phyloP scores from a whole-genome alignment of 2,329 filamentous ascomycete genomes.

The Talaromyces atroroseus region DNA sequence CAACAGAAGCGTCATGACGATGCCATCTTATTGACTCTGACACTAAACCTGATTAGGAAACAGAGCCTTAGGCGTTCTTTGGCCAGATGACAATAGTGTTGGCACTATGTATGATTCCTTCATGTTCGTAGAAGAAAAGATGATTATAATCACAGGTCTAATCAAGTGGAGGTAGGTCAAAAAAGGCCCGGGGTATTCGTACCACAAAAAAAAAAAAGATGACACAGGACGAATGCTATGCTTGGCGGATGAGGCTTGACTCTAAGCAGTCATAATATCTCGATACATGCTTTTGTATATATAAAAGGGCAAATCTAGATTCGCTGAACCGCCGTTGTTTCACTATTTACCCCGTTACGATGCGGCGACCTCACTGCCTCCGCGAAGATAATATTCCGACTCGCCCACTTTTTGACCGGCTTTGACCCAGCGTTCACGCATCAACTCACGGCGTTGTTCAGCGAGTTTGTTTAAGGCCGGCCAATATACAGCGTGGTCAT shows the following conservation, averaged over 20 bases:
- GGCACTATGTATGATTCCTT: no score
- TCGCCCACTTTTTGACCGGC: conserved; percentile 80
- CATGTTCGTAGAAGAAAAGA: not conserved
- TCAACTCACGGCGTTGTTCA: conserved; percentile 57
- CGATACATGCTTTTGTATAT: not conserved
- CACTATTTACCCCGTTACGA: not conserved
- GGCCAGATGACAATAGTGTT: no score
- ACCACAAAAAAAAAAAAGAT: not conserved
- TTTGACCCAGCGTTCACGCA: conserved; percentile 66
- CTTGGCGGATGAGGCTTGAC: not conserved
- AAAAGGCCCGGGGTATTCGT: not conserved
- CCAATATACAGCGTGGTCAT: conserved; percentile 87
- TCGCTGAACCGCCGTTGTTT: not conserved
- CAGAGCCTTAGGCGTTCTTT: not conserved
- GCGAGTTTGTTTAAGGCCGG: conserved; percentile 71
- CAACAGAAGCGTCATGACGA: no score
- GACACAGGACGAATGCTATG: not conserved
- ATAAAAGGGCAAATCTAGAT: not conserved
- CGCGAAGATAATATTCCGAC: conserved; percentile 79
- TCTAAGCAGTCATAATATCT: not conserved
- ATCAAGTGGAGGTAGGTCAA: not conserved
- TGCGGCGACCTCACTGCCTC: conserved; percentile 44
- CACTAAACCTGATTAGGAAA: no score
- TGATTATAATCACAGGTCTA: not conserved
- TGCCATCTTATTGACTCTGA: no score